These are phyloP conservation scores for Talaromyces sp. DNA, from an alignment of 2,329 filamentous ascomycete species.

Conservation along the genomic window DNA sequence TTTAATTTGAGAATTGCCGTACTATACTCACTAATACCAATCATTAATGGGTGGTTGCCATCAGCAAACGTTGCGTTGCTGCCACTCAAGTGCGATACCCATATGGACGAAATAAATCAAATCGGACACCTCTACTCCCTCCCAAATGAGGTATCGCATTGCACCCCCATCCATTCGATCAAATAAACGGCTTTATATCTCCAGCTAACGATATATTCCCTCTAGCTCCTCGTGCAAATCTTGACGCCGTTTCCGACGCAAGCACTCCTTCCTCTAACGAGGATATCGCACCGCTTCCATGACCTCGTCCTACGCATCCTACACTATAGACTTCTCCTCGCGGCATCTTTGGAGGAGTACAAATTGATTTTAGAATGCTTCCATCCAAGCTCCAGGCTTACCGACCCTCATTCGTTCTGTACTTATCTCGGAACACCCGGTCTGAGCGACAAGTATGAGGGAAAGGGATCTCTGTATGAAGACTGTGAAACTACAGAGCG, in stretches of 20 bases:
- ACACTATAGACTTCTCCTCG: slow-evolving; percentile 58
- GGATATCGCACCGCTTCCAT: slow-evolving; percentile 61
- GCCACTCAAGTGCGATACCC: neutral
- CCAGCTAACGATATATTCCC: neutral
- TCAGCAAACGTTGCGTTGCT: neutral
- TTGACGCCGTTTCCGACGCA: slow-evolving; percentile 47
- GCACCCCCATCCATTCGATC: neutral
- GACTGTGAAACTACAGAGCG: slow-evolving; percentile 23
- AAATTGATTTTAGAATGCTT: slow-evolving; percentile 74
- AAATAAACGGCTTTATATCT: neutral
- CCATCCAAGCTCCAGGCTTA: slow-evolving; percentile 65
- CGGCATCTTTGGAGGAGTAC: slow-evolving; percentile 56
- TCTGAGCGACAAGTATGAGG: slow-evolving; percentile 44
- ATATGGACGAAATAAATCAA: neutral
- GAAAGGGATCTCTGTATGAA: slow-evolving; percentile 34
- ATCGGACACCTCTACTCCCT: slow-evolving; percentile 20
- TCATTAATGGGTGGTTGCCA: neutral
- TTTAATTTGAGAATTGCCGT: neutral
- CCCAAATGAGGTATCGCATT: slow-evolving; percentile 30
- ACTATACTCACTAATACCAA: neutral
- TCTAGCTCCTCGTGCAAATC: slow-evolving; percentile 49
- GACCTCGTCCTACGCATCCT: slow-evolving; percentile 60
- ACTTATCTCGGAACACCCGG: slow-evolving; percentile 61
- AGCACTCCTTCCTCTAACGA: slow-evolving; percentile 53
- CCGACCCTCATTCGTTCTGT: slow-evolving; percentile 66